Evolutionary conservation across 1,284 basidiomycete genomes (phyloP).

Genomic region (Fistulina hepatica): DNA sequence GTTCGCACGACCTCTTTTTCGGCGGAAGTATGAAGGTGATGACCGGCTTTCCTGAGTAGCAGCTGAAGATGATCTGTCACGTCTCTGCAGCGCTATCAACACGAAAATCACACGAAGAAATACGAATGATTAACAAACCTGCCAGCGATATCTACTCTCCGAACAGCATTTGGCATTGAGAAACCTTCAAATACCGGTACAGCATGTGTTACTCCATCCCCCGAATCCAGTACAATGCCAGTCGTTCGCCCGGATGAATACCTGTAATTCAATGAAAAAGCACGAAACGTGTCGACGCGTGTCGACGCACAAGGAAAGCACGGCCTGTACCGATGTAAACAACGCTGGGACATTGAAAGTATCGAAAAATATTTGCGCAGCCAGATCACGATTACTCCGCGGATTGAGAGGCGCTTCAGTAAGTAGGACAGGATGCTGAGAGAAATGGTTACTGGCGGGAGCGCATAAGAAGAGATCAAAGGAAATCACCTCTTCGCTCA

Average conservation of each 20-base stretch:
- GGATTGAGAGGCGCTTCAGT: conserved; percentile 96
- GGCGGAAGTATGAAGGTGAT: conserved; percentile 92
- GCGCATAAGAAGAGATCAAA: no score
- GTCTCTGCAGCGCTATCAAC: conserved; percentile 45
- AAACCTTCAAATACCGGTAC: conserved; percentile 99
- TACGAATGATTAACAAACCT: conserved; percentile 38
- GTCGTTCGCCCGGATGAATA: conserved; percentile 99
- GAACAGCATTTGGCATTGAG: conserved; percentile 97
- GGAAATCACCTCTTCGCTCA: conserved; percentile 98
- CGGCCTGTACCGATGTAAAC: conserved; percentile 95
- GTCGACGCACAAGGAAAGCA: conserved; percentile 75
- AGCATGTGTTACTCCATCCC: conserved; percentile 97
- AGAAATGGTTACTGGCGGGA: conserved; percentile 11
- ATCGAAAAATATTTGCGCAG: conserved; percentile 97
- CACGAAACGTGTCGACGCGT: conserved; percentile 2
- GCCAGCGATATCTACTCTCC: conserved; percentile 92
- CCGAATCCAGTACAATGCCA: conserved; percentile 96
- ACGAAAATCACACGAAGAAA: conserved; percentile 9
- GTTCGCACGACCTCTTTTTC: conserved; percentile 96
- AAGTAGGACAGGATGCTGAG: conserved; percentile 87
- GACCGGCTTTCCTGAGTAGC: conserved; percentile 87
- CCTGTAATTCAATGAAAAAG: conserved; percentile 32
- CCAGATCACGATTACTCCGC: conserved; percentile 85
- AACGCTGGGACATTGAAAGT: conserved; percentile 99
- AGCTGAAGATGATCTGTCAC: conserved; percentile 95